These are phyloP conservation scores for Yamadazyma paraphyllophila DNA, from an alignment of 805 yeast genomes.

Conservation along the genomic window DNA sequence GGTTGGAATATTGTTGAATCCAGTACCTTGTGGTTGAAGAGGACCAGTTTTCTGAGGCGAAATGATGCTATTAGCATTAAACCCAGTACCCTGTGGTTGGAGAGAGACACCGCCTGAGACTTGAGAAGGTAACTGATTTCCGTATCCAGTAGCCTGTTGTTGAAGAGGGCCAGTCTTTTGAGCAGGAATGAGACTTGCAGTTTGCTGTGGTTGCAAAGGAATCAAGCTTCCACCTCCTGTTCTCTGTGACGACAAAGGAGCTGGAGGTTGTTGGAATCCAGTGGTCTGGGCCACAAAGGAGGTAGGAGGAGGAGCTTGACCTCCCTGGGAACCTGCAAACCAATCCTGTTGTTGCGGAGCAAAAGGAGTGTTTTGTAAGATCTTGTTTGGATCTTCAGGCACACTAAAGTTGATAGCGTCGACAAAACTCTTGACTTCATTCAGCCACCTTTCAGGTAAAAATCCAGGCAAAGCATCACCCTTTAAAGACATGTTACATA, in stretches of 20 bases:
- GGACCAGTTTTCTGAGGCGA: slow-evolving; percentile 22
- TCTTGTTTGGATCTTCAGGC: slow-evolving; percentile 51
- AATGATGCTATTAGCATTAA: slow-evolving; percentile 1
- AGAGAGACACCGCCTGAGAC: slow-evolving; percentile 18
- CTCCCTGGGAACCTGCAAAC: slow-evolving; percentile 26
- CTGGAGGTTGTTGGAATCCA: slow-evolving; percentile 21
- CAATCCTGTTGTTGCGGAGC: slow-evolving; percentile 28
- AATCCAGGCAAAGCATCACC: slow-evolving; percentile 76
- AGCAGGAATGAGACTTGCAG: slow-evolving; percentile 61
- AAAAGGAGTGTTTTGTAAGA: slow-evolving; percentile 46
- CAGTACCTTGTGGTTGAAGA: slow-evolving; percentile 21
- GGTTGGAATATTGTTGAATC: slow-evolving; percentile 13
- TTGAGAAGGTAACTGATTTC: slow-evolving; percentile 16
- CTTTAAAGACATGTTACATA: slow-evolving; percentile 72
- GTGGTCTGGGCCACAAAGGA: slow-evolving; percentile 42
- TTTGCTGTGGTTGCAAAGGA: slow-evolving; percentile 62
- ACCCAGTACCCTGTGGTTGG: slow-evolving; percentile 20
- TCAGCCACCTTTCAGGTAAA: slow-evolving; percentile 68
- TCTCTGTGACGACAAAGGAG: slow-evolving; percentile 15
- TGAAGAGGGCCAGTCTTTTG: slow-evolving; percentile 42
- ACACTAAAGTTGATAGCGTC: slow-evolving; percentile 82
- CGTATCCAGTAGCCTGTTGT: slow-evolving; percentile 13
- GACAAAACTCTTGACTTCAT: slow-evolving; percentile 85
- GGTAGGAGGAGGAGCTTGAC: slow-evolving; percentile 36
- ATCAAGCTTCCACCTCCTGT: slow-evolving; percentile 30